Evolutionary conservation across 768 basidiomycete genomes (phyloP), one percentile per base, ranked within the genome.

Genomic region (Lactifluus subvellereus): DNA sequence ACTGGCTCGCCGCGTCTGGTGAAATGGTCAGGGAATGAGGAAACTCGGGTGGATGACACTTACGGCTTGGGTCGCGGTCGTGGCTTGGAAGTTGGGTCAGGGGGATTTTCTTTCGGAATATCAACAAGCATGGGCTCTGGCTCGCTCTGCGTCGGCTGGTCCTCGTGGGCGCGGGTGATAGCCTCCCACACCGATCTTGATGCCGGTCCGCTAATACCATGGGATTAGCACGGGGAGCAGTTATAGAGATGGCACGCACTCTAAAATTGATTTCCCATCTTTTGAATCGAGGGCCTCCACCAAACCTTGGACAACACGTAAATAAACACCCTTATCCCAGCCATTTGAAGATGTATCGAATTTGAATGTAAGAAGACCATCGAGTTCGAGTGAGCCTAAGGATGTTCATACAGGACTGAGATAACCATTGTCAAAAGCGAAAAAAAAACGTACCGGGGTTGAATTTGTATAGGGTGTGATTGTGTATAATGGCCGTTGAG

Each of bases 301-400:
- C 48, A 64, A 45, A 27, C 20, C 22, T 37, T 43, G 40, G 20
- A 55, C 47, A 35, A 64, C 3, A 22, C 13, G 16, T 1, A 9
- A 11, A 27, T 64, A 64, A 33, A 55, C 47, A 30, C 9, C 32
- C 32, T 6, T 6, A 30, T 64, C 58, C 58, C 57, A 64, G 14
- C 14, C 52, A 16, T 22, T 55, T 50, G 53, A 52, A n/a, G 6
- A 14, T 16, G 40, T 16, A 54, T 60, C 53, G 30, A 64, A 64
- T 38, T 64, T 64, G 53, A 64, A 64, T 30, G 58, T 64, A 20
- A 64, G 53, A 30, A 40, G 16, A n/a, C 58, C 57, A 10, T 59
- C 38, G 20, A 33, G 9, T 20, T 55, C 8, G 47, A 32, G 3
- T 8, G 62, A 49, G 27, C 58, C 62, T 64, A 38, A 20, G 16